phyloP scores from a whole-genome alignment of 179 eudicot genomes.

The Beta lomatogona region DNA sequence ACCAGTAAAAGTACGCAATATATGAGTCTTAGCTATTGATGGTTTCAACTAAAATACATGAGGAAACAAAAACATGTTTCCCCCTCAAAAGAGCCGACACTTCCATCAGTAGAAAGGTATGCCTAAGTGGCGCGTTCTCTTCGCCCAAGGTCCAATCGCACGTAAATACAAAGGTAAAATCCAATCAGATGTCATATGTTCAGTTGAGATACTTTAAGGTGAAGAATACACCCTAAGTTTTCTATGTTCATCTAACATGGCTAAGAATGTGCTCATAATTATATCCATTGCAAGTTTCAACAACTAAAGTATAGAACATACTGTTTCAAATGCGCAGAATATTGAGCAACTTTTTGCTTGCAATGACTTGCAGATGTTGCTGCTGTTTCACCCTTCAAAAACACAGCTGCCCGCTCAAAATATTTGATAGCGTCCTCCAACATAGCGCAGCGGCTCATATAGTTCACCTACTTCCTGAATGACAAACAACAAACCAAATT shows the following conservation, averaged over 20 bases:
- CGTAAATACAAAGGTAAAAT: too few species aligned
- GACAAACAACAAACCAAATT: not conserved
- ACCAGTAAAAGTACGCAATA: conserved; percentile 34
- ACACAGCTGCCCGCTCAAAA: conserved; percentile 42
- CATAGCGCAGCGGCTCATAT: conserved; percentile 42
- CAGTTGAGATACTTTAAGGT: too few species aligned
- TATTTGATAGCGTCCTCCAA: conserved; percentile 47
- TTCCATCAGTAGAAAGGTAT: too few species aligned
- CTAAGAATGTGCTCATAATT: too few species aligned
- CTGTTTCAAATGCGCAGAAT: conserved; percentile 48
- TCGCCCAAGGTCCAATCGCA: too few species aligned
- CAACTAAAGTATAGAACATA: conserved; percentile 27
- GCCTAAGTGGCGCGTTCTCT: too few species aligned
- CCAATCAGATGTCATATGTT: too few species aligned
- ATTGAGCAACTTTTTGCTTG: conserved; percentile 58
- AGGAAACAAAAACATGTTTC: too few species aligned
- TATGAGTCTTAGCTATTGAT: not conserved
- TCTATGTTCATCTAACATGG: not conserved
- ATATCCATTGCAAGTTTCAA: not conserved
- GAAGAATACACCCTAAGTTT: too few species aligned
- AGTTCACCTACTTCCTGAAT: conserved; percentile 53
- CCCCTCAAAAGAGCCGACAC: too few species aligned
- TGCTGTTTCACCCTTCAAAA: conserved; percentile 48
- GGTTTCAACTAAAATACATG: too few species aligned
- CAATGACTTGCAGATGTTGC: conserved; percentile 52